Evolutionary conservation across 2,329 filamentous ascomycete genomes (phyloP), one percentile per base, ranked within the genome.

Genomic region (Colletotrichum lupini): DNA sequence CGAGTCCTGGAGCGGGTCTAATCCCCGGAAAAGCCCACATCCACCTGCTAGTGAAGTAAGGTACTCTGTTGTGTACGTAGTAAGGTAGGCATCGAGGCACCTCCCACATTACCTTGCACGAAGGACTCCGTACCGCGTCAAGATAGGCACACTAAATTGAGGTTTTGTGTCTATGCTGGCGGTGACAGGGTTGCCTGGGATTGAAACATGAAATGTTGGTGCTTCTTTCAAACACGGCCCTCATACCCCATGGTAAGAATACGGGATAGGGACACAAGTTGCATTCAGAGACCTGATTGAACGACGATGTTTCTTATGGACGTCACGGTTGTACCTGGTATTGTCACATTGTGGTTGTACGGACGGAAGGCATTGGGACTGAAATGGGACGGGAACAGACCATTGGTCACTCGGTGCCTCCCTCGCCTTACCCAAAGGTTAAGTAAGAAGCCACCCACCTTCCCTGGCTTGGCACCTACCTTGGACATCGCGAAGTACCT

Each of bases 1-100:
- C 66, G 53, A 30, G 59, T 22, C 24, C 69, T 69, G 53, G 37
- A 30, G 42, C 52, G 53, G 66, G 70, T 64, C 59, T 28, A 30
- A 30, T 35, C 65, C 58, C 66, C 59, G 30, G 37, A 59, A 16
- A 56, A 46, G 42, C 42, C 42, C 42, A 49, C 42, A 19, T 49
- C 42, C 37, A 42, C 14, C 37, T 42, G 37, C 37, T 42, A 42
- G 6, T 19, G 14, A 42, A 19, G 37, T 42, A 42, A 42, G 37
- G 32, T 19, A 42, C 9, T 42, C 16, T 42, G 3, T 6, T 42
- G 37, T 42, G 14, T 22, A 22, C 22, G 22, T 22, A 22, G 22
- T 19, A 42, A 42, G 37, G 37, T 8, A 42, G 37, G 37, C 16
- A 16, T 42, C 37, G 14, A 19, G 37, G 37, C 14, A 42, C 16